A percentile compares a stretch with the other conserved stretches of the same genome.
Conservation (phyloP, 305 asterid species). For the Coffea humblotiana region DNA sequence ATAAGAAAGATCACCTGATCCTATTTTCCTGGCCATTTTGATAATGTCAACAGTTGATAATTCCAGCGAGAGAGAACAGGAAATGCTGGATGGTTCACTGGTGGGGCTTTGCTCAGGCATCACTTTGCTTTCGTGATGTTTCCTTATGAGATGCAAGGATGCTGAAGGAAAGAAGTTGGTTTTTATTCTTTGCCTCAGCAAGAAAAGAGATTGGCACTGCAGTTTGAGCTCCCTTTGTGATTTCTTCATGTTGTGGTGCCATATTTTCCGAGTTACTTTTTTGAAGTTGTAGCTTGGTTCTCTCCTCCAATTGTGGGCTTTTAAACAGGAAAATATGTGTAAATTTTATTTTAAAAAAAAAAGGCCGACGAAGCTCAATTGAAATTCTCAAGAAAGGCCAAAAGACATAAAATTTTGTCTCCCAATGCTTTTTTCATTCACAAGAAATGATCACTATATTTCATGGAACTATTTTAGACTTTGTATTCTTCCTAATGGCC, state of each 20-base stretch:
- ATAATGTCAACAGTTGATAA: not conserved
- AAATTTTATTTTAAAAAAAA: not conserved
- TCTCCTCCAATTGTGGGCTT: not conserved
- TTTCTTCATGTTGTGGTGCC: not conserved
- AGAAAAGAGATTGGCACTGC: not conserved
- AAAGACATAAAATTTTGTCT: not conserved
- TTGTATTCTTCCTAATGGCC: too few species aligned
- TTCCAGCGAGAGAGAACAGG: not conserved
- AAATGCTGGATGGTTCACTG: not conserved
- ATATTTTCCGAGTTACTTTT: not conserved
- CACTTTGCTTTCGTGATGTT: not conserved
- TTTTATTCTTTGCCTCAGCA: slow-evolving; percentile 3
- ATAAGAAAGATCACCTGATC: not conserved
- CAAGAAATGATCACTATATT: too few species aligned
- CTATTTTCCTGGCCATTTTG: not conserved
- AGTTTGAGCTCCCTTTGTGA: not conserved
- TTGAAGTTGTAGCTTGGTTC: not conserved
- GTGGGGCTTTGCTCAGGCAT: not conserved
- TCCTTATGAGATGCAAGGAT: slow-evolving; percentile 1
- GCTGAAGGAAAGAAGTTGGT: slow-evolving; percentile 5
- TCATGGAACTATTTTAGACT: too few species aligned
- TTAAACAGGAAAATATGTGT: not conserved
- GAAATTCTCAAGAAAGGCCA: not conserved
- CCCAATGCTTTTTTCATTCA: too few species aligned
- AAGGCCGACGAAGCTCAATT: not conserved